Evolutionary conservation across 176 grass and related monocot species (phyloP).

Genomic region (Aegilops longissima): DNA sequence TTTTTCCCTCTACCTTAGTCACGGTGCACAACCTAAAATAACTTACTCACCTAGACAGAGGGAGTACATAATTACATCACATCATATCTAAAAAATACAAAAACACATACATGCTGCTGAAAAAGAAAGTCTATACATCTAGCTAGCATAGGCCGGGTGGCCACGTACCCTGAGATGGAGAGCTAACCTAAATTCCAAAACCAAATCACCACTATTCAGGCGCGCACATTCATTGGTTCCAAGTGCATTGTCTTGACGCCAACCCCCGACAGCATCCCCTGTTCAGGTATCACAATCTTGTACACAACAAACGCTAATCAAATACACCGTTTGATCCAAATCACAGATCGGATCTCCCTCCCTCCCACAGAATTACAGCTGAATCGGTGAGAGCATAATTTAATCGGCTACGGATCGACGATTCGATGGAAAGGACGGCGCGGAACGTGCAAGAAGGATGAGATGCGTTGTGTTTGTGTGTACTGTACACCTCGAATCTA

Average conservation of each 20-base stretch:
- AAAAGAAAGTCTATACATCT: too few relatives aligned
- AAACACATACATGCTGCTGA: too few relatives aligned
- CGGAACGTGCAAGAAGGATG: slow-evolving; percentile 40
- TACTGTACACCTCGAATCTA: background rate
- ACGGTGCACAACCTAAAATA: too few relatives aligned
- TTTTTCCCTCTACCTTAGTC: too few relatives aligned
- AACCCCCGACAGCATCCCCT: slow-evolving; percentile 20
- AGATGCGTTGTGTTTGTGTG: background rate
- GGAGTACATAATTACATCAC: too few relatives aligned
- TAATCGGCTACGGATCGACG: background rate
- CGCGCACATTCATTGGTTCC: slow-evolving; percentile 37
- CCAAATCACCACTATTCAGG: background rate
- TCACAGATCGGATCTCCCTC: slow-evolving; percentile 5
- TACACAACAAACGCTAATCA: slow-evolving; percentile 28
- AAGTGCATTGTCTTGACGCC: slow-evolving; percentile 24
- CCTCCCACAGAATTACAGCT: background rate
- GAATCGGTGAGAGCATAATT: background rate
- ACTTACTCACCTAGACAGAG: too few relatives aligned
- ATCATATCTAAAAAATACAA: too few relatives aligned
- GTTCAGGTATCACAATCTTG: slow-evolving; percentile 9
- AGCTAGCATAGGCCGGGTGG: background rate
- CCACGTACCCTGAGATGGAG: background rate
- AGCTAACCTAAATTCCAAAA: slow-evolving; percentile 1
- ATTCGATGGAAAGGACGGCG: slow-evolving; percentile 18
- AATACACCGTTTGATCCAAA: background rate